Percentiles rank a stretch among this genome's conserved stretches.
These are phyloP conservation scores for Microdochium paspali DNA, from an alignment of 2,329 filamentous ascomycete genomes.

Conservation along the genomic window DNA sequence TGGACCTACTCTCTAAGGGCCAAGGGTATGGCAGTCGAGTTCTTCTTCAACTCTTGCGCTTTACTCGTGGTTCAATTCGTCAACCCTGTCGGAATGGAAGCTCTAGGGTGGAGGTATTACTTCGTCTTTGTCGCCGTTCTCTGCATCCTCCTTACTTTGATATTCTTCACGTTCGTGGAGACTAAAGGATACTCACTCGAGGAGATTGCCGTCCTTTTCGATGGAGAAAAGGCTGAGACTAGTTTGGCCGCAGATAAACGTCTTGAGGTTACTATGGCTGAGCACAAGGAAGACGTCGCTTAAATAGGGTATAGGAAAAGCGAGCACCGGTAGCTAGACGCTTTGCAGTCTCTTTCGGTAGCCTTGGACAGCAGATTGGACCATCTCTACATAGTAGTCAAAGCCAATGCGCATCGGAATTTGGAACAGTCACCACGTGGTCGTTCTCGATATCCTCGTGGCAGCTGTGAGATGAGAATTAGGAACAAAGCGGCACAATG, in stretches of 20 bases:
- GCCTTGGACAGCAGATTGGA: too few relatives aligned
- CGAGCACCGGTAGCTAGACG: too few relatives aligned
- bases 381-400: too few relatives aligned
- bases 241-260: not conserved
- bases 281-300: not conserved
- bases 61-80: conserved; percentile 25
- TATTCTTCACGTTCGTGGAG: conserved; percentile 18
- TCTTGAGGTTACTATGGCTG: not conserved
- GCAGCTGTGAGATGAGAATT: too few relatives aligned
- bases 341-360: too few relatives aligned
- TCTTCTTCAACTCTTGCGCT: conserved; percentile 27
- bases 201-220: conserved; percentile 15
- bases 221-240: conserved; percentile 6
- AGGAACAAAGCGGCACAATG: too few relatives aligned
- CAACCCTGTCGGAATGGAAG: conserved; percentile 23
- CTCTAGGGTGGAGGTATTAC: conserved; percentile 27
- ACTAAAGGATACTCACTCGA: conserved; percentile 23
- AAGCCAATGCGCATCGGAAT: too few relatives aligned
- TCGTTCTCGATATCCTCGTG: too few relatives aligned
- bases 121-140: conserved; percentile 29
- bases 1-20: conserved; percentile 25
- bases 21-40: conserved; percentile 31
- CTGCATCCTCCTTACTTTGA: conserved; percentile 14
- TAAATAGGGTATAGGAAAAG: too few relatives aligned
- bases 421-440: too few relatives aligned